Base-by-base conservation (phyloP, 2,329 filamentous ascomycete genomes). In the Apiospora saccharicola region DNA sequence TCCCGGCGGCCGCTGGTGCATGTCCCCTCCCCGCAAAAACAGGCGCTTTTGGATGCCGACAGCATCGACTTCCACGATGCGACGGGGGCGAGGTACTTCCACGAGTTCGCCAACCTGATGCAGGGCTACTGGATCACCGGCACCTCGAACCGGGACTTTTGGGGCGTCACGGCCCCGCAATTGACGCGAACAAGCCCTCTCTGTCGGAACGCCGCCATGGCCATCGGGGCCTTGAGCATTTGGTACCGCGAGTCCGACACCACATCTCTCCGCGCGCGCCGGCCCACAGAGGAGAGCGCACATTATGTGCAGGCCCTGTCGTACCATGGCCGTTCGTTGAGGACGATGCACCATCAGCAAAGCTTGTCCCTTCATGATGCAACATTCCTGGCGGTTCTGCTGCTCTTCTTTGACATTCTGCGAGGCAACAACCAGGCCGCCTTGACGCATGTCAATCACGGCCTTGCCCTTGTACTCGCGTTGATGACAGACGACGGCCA, bases 391-490 rank as follows among this genome's bases (percentile, higher is more conserved):
- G 82, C 81, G 0, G 68, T 83, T 0, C 57, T 83, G 3, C 73
- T 80, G 0, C 68, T 83, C 0, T 78, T 76, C 14, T 83, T 83
- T 19, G 81, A 83, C 44, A 77, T 72, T 0, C 71, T 83, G 0
- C 72, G 80, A 13, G 81, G 79, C 1, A 78, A 80, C 19, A 75
- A 73, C 12, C 80, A 78, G 46, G 79, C 79, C 10, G 81, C 80
- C 0, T 68, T 82, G 22, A 76, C 79, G n/a, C 81, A 83, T 67
- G 74, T 83, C 5, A 82, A 82, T 24, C 81, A 83, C 61, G 81
- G 79, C 0, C 71, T 83, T 13, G 77, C 82, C 12, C 75, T 83
- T 4, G 61, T 83, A 0, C 74, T 83, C 22, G 72, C 77, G 0
- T 67, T 83, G 7, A 13, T 82, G n/a, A 78, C 78, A 10, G 37